A percentile compares a stretch with the other conserved stretches of the same genome.
Evolutionary conservation across 371 early-diverging fungal species (phyloP).

Genomic region (Globomyces sp.): DNA sequence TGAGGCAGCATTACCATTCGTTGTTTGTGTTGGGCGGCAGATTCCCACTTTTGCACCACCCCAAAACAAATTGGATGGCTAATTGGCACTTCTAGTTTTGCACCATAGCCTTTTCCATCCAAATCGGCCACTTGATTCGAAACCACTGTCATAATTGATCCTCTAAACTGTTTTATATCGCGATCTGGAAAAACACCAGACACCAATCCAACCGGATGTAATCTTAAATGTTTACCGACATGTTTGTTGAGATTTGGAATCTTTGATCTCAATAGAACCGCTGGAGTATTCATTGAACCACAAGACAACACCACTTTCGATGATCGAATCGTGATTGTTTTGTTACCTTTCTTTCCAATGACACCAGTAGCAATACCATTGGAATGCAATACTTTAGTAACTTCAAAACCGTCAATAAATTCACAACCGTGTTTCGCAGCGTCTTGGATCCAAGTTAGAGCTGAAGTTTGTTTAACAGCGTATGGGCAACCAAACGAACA

Average conservation of each 20-base stretch:
- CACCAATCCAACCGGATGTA: constrained; percentile 65
- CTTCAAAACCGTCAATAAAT: constrained; percentile 61
- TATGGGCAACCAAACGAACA: constrained; percentile 70
- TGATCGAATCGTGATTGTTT: constrained; percentile 53
- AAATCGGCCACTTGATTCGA: constrained; percentile 30
- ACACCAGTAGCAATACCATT: constrained; percentile 42
- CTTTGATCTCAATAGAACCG: constrained; percentile 62
- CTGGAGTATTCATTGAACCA: constrained; percentile 70
- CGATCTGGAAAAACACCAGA: constrained; percentile 64
- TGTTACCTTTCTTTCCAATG: constrained; percentile 19
- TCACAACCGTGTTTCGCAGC: constrained; percentile 60
- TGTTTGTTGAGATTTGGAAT: constrained; percentile 64
- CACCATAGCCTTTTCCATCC: constrained; percentile 65
- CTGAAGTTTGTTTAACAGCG: constrained; percentile 68
- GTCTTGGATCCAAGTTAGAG: constrained; percentile 67
- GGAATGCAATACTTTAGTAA: constrained; percentile 52
- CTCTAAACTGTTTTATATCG: constrained; percentile 52
- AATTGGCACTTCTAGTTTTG: constrained; percentile 66
- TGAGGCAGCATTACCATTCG: constrained; percentile 52
- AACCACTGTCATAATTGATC: constrained; percentile 73
- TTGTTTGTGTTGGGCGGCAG: constrained; percentile 53
- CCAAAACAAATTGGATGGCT: constrained; percentile 55
- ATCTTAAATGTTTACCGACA: constrained; percentile 63
- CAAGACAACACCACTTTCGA: constrained; percentile 62
- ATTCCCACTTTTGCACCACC: constrained; percentile 52